Evolutionary conservation across 768 basidiomycete species (phyloP).

Genomic region (Podaxis sp.): DNA sequence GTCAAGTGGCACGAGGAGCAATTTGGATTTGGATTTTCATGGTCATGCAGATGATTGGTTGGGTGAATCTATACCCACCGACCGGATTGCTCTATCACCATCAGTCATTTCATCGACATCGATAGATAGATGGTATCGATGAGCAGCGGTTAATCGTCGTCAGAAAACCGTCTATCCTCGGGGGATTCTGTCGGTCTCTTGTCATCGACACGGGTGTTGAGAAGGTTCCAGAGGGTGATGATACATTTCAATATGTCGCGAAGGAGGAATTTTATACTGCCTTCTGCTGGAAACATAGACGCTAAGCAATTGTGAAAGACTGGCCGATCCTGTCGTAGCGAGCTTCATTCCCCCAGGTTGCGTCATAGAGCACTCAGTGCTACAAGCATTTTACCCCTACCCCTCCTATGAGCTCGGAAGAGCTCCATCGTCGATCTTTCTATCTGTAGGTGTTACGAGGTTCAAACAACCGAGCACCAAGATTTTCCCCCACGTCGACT

Average conservation of each 20-base stretch:
- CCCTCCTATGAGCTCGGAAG: not conserved
- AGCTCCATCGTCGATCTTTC: not conserved
- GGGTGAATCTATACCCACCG: not conserved
- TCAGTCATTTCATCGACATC: not conserved
- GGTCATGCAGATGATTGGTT: not conserved
- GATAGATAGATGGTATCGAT: not conserved
- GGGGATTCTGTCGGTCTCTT: not conserved
- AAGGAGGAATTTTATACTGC: not conserved
- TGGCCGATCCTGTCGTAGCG: slow-evolving; percentile 2
- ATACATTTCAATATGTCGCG: not conserved
- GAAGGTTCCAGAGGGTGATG: not conserved
- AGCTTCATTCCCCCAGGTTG: not conserved
- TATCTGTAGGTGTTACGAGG: not conserved
- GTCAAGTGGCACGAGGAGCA: not conserved
- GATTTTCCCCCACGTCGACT: not conserved
- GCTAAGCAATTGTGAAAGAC: not conserved
- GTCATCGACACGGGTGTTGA: not conserved
- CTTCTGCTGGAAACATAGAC: not conserved
- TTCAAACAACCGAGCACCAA: not conserved
- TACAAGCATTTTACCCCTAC: not conserved
- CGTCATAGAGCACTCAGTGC: not conserved
- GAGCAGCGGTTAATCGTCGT: not conserved
- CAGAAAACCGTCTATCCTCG: not conserved
- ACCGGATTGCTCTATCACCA: not conserved
- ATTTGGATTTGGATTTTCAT: not conserved